phyloP scores from a whole-genome alignment of 495 filamentous ascomycete species.

The Talaromyces borbonicus region DNA sequence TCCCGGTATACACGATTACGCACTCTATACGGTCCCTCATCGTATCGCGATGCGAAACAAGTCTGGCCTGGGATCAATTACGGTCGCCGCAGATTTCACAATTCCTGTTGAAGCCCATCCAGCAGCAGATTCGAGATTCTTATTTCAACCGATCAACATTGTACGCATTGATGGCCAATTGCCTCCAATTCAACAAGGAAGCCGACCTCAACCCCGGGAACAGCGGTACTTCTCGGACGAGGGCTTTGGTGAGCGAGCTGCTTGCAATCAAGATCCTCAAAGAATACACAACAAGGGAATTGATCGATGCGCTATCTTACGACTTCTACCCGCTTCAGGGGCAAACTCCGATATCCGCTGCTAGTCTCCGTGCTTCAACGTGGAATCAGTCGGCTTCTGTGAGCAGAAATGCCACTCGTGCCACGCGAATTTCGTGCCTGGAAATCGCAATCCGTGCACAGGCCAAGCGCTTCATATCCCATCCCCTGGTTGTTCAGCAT shows the following conservation, averaged over 20 bases:
- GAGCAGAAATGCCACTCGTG: slow-evolving; percentile 32
- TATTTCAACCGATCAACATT: slow-evolving; percentile 79
- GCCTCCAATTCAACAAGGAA: slow-evolving; percentile 86
- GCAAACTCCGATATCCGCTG: slow-evolving; percentile 33
- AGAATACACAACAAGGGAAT: slow-evolving; percentile 77
- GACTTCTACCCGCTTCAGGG: slow-evolving; percentile 90
- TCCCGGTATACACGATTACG: slow-evolving; percentile 84
- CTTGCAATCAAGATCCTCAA: slow-evolving; percentile 84
- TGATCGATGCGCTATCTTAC: slow-evolving; percentile 86
- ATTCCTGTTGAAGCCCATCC: slow-evolving; percentile 86
- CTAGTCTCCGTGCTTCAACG: slow-evolving; percentile 18
- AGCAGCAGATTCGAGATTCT: slow-evolving; percentile 66
- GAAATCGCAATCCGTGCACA: slow-evolving; percentile 86
- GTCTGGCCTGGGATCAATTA: slow-evolving; percentile 89
- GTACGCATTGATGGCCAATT: slow-evolving; percentile 87
- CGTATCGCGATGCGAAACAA: slow-evolving; percentile 75
- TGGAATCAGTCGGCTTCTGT: slow-evolving; percentile 21
- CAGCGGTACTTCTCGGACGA: slow-evolving; percentile 67
- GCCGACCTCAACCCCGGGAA: slow-evolving; percentile 69
- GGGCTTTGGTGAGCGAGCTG: slow-evolving; percentile 81
- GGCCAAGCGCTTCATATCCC: slow-evolving; percentile 80
- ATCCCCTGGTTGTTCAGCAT: slow-evolving; percentile 83
- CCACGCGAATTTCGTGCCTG: slow-evolving; percentile 75
- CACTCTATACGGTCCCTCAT: slow-evolving; percentile 80
- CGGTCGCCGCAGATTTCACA: slow-evolving; percentile 90